These are phyloP conservation scores for Uronychia setigera DNA, from an alignment of 73 alveolate species.

Conservation along the genomic window DNA sequence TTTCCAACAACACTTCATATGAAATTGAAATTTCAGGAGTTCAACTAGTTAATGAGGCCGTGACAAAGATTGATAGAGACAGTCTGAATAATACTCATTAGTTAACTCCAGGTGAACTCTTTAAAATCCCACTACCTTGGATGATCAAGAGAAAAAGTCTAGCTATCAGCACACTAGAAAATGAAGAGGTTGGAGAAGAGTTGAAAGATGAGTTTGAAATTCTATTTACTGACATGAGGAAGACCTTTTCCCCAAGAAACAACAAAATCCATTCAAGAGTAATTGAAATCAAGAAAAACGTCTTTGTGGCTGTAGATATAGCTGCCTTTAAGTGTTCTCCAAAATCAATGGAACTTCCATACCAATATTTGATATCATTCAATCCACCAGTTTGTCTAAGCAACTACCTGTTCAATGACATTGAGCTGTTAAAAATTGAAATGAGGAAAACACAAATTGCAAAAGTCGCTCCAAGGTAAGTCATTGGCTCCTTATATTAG, in stretches of 20 bases:
- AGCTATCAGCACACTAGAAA: neutral
- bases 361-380: conserved; percentile 36
- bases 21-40: conserved; percentile 17
- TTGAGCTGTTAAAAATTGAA: neutral
- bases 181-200: neutral
- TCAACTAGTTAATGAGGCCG: neutral
- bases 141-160: conserved; percentile 17
- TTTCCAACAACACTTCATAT: conserved; percentile 16
- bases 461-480: neutral
- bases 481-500: neutral
- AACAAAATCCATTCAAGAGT: neutral
- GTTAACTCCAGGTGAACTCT: conserved; percentile 24
- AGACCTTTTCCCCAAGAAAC: neutral
- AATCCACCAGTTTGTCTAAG: conserved; percentile 62
- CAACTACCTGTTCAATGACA: conserved; percentile 39
- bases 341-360: conserved; percentile 45
- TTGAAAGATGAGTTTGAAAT: neutral
- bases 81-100: neutral
- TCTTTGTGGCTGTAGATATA: conserved; percentile 20
- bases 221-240: neutral
- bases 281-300: neutral
- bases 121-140: conserved; percentile 38
- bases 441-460: neutral
- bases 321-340: conserved; percentile 40
- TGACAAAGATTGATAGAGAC: neutral